Conservation (phyloP, 805 yeast genomes). For the Zygosaccharomyces siamensis region DNA sequence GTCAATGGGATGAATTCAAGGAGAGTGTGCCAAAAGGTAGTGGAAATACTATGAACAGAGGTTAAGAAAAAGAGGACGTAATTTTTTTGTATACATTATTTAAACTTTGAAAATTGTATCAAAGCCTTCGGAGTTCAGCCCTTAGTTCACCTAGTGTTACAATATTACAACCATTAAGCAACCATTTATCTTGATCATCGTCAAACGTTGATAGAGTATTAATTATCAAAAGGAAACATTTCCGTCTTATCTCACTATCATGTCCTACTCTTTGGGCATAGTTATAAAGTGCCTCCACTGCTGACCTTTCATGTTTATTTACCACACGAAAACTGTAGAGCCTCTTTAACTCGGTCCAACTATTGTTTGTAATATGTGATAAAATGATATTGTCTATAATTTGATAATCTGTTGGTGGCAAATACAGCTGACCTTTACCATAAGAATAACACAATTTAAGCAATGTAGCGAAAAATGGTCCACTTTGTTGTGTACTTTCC, state of each 20-base stretch:
- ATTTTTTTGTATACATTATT: constrained; percentile 2
- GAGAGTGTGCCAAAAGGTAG: constrained; percentile 84
- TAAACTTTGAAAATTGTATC: constrained; percentile 5
- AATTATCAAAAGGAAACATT: constrained; percentile 24
- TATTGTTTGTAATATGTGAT: constrained; percentile 12
- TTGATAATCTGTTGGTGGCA: constrained; percentile 23
- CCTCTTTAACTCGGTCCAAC: constrained; percentile 25
- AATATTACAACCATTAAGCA: constrained; percentile 23
- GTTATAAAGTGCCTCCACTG: constrained; percentile 28
- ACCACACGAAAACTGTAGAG: constrained; percentile 29
- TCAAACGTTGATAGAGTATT: constrained; percentile 29
- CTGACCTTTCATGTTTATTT: constrained; percentile 29
- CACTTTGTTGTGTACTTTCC: constrained; percentile 13
- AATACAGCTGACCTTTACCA: constrained; percentile 9
- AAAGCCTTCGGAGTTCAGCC: constrained; percentile 13
- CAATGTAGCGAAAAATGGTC: constrained; percentile 24
- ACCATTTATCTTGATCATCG: constrained; percentile 28
- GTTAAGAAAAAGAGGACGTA: constrained; percentile 26
- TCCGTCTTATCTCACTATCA: constrained; percentile 13
- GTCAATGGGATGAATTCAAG: constrained; percentile 92
- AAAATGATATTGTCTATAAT: constrained; percentile 25
- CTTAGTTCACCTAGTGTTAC: constrained; percentile 29
- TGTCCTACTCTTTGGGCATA: constrained; percentile 14
- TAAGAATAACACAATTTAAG: constrained; percentile 18
- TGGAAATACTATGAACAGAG: constrained; percentile 77